These are phyloP conservation scores for Alternaria postmessia DNA, from an alignment of 2,329 filamentous ascomycete genomes.

Conservation along the genomic window DNA sequence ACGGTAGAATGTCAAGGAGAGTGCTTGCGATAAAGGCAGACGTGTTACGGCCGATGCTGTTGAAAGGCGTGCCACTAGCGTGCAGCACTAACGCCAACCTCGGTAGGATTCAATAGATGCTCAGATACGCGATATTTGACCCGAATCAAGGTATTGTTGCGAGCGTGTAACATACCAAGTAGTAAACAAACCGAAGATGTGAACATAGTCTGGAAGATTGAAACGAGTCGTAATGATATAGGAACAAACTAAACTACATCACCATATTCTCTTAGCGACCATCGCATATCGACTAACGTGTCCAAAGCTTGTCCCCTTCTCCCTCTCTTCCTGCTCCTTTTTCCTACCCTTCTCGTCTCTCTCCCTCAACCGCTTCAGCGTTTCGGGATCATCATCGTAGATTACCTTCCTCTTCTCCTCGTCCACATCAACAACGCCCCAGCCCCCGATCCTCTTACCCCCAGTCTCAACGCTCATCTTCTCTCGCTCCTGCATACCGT, in stretches of 20 bases:
- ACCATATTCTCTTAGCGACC: conserved; percentile 98
- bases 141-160: neutral
- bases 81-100: neutral
- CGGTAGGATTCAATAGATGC: neutral
- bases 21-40: neutral
- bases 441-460: conserved; percentile 80
- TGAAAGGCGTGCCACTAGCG: neutral
- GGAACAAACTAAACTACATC: conserved; percentile 18
- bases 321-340: conserved; percentile 63
- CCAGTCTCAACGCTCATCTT: conserved; percentile 66
- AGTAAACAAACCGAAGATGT: neutral
- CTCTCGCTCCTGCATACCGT: conserved; percentile 78
- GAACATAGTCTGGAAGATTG: neutral
- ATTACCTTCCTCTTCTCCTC: conserved; percentile 88
- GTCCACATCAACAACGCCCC: conserved; percentile 84
- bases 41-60: neutral
- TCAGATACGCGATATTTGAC: neutral
- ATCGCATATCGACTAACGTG: conserved; percentile 86
- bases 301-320: conserved; percentile 65
- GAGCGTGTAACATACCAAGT: neutral
- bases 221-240: neutral
- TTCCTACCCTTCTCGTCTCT: conserved; percentile 69
- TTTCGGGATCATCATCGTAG: conserved; percentile 83
- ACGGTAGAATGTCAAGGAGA: neutral
- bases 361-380: conserved; percentile 66